Evolutionary conservation across 2,329 filamentous ascomycete species (phyloP), one percentile per base, ranked within the genome.

Genomic region (Sporothrix protearum): DNA sequence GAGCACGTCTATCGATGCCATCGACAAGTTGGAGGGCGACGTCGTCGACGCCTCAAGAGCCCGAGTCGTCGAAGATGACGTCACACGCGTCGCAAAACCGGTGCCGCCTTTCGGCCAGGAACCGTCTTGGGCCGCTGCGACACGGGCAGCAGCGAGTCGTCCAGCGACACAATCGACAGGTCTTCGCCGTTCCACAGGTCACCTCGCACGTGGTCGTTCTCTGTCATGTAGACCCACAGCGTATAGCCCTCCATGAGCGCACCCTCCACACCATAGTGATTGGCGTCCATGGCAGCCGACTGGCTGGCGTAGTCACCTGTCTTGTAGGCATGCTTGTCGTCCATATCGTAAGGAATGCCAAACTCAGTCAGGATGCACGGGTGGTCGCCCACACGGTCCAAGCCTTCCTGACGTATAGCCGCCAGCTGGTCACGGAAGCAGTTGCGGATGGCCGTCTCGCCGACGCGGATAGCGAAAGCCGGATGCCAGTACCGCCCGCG

Each of bases 121-220:
- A 33, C 2, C 3, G 77, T 81, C 72, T 78, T 83, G 0, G 85
- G 86, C 2, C 87, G 73, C 6, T 85, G 78, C 2, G 87, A 87
- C 51, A 84, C 77, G 1, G 87, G 85, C 51, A 91, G 79, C 19
- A 84, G 81, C 70, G 89, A 90, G 80, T 99, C 96, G 78, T 99
- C 94, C 5, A 88, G 76, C 0, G 93, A 97, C 78, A 89, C 91
- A 70, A 99, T 96, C 5, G 94, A 97, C 45, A 99, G 82, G 79
- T 99, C 96, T 80, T 99, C 96, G 63, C 96, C 96, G 76, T 99
- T 99, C 96, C 96, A 99, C 75, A 93, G 89, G 77, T 99, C 96
- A 70, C 96, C 96, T 82, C 92, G 91, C 77, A 91, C 85, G 78
- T 99, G 96, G 73, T 91, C 91, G 78, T 98, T 99, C 86, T 87